Evolutionary conservation across 306 rosid genomes (phyloP).

Genomic region (Quercus engelmannii): DNA sequence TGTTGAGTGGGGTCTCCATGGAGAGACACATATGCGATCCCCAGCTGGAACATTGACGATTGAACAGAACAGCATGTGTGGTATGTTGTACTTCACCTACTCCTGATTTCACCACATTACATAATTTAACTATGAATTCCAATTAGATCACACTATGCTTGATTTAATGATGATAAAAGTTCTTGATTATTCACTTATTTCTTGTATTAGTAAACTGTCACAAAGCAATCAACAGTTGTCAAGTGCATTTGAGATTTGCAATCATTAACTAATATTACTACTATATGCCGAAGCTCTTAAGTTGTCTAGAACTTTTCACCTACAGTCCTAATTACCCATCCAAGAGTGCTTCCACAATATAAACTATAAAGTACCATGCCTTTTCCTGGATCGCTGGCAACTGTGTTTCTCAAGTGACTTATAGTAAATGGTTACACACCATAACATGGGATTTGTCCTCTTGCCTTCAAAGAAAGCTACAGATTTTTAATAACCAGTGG

Average conservation of each 20-base stretch:
- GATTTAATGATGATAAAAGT: not conserved
- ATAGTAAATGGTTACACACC: not conserved
- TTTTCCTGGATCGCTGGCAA: not conserved
- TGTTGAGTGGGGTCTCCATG: conserved; percentile 57
- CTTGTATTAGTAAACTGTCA: not conserved
- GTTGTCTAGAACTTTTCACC: too few species aligned
- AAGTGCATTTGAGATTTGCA: not conserved
- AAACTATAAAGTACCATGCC: too few species aligned
- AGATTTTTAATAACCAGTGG: too few species aligned
- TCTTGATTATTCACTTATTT: not conserved
- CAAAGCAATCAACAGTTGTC: not conserved
- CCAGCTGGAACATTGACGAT: conserved; percentile 85
- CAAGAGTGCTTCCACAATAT: too few species aligned
- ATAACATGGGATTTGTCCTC: not conserved
- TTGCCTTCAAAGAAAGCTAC: not conserved
- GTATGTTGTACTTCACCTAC: conserved; percentile 34
- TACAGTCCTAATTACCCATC: too few species aligned
- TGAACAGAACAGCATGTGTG: conserved; percentile 71
- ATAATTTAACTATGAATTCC: not conserved
- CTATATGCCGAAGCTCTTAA: too few species aligned
- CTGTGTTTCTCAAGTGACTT: not conserved
- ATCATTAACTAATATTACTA: not conserved
- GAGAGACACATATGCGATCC: conserved; percentile 33
- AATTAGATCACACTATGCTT: not conserved
- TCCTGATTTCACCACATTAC: not conserved